Evolutionary conservation across 2,329 filamentous ascomycete species (phyloP).

Genomic region (Stagonosporopsis tanaceti): DNA sequence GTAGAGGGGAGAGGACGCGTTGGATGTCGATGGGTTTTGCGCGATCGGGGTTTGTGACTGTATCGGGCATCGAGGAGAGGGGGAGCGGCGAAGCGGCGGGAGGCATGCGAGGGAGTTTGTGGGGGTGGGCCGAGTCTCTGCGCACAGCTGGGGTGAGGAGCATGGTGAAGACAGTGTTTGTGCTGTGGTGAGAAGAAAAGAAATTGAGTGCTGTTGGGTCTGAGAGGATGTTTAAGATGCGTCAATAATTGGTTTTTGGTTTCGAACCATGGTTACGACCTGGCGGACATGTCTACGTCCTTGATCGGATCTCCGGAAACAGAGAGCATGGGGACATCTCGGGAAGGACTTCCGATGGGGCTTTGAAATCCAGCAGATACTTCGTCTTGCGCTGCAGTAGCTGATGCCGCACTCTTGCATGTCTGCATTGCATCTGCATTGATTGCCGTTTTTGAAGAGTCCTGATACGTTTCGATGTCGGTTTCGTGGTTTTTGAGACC

Average conservation of each 20-base stretch:
- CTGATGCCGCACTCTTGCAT: not conserved
- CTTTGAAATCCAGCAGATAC: slow-evolving; percentile 27
- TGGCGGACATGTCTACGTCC: slow-evolving; percentile 48
- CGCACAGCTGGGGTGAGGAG: not conserved
- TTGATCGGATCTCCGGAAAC: slow-evolving; percentile 52
- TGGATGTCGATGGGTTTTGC: slow-evolving; percentile 1
- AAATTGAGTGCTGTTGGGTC: not conserved
- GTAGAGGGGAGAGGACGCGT: slow-evolving; percentile 9
- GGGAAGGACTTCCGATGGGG: slow-evolving; percentile 36
- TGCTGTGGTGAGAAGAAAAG: not conserved
- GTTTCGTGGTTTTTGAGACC: slow-evolving; percentile 34
- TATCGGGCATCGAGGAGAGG: not conserved
- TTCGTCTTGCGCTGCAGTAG: not conserved
- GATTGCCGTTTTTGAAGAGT: slow-evolving; percentile 20
- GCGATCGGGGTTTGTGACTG: slow-evolving; percentile 14
- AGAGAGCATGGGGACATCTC: slow-evolving; percentile 54
- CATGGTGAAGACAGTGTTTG: not conserved
- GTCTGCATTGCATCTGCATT: slow-evolving; percentile 10
- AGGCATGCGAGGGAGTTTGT: not conserved
- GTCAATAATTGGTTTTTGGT: not conserved
- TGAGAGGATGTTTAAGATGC: not conserved
- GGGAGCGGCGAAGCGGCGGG: not conserved
- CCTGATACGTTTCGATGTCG: slow-evolving; percentile 22
- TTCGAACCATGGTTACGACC: slow-evolving; percentile 16
- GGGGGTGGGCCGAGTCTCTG: not conserved